Conservation (phyloP, 2,329 filamentous ascomycete species). For the Fusarium sambucinum region DNA sequence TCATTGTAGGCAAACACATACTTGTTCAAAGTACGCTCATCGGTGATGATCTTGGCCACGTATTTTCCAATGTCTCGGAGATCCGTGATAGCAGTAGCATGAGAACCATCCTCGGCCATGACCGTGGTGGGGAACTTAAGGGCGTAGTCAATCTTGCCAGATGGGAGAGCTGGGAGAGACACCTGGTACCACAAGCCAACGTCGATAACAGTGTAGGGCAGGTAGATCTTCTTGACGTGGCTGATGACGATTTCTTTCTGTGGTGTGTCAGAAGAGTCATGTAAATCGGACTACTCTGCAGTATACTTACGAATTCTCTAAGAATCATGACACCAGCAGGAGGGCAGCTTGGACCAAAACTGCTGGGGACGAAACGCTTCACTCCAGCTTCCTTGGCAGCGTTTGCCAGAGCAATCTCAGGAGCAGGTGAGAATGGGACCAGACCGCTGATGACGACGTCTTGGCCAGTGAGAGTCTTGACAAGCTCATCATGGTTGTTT, state of each 20-base stretch:
- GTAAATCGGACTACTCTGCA: accelerated
- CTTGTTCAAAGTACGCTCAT: constrained; percentile 66
- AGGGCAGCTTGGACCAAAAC: constrained; percentile 22
- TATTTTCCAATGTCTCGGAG: constrained; percentile 65
- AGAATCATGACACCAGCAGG: constrained; percentile 27
- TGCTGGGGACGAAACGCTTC: constrained; percentile 35
- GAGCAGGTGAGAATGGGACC: neutral
- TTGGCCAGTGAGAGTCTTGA: constrained; percentile 18
- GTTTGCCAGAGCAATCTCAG: constrained; percentile 23
- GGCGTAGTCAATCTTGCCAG: constrained; percentile 48
- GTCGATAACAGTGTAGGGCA: constrained; percentile 69
- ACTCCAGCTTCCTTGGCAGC: constrained; percentile 34
- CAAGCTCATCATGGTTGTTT: constrained; percentile 23
- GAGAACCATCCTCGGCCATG: constrained; percentile 61
- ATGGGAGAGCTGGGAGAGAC: constrained; percentile 47
- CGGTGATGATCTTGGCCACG: constrained; percentile 63
- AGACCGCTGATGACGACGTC: constrained; percentile 32
- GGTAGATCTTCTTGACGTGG: constrained; percentile 59
- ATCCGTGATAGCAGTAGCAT: constrained; percentile 59
- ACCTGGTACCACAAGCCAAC: constrained; percentile 71
- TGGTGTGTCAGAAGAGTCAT: neutral
- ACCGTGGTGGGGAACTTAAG: constrained; percentile 51
- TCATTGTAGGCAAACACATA: constrained; percentile 63
- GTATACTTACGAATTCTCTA: constrained; percentile 14
- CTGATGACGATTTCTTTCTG: constrained; percentile 64